Evolutionary conservation across 352 stramenopile genomes (phyloP).

Genomic region (Globisporangium sylvaticum): DNA sequence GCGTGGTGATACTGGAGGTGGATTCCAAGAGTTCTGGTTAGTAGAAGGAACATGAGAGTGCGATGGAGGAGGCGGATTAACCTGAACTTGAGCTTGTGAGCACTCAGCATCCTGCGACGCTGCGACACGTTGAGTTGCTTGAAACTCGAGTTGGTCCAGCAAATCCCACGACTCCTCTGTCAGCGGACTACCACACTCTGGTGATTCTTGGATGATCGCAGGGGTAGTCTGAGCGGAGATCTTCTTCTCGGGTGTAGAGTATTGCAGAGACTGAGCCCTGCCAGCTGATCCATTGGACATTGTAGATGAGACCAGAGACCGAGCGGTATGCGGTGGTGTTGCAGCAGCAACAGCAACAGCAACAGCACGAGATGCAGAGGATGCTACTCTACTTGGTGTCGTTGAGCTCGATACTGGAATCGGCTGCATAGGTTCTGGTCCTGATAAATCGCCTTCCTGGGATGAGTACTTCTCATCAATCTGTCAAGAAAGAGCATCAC

Average conservation of each 20-base stretch:
- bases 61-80: conserved; percentile 20
- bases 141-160: conserved; percentile 61
- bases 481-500: conserved; percentile 3
- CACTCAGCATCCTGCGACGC: conserved; percentile 11
- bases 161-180: conserved; percentile 77
- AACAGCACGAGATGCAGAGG: background rate
- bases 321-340: background rate
- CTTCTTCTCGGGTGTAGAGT: background rate
- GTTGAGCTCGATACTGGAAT: background rate
- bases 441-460: conserved; percentile 14
- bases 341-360: background rate
- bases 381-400: background rate
- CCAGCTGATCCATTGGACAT: background rate
- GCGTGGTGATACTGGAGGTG: conserved; percentile 4
- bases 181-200: conserved; percentile 61
- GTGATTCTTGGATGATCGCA: conserved; percentile 17
- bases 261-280: conserved; percentile 1
- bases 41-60: conserved; percentile 19
- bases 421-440: background rate
- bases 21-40: conserved; percentile 9
- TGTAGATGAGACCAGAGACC: background rate
- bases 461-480: conserved; percentile 59
- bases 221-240: conserved; percentile 1
- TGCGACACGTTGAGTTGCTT: conserved; percentile 44
- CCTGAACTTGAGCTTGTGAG: conserved; percentile 17